phyloP scores from a whole-genome alignment of 768 basidiomycete genomes.

The Boletus edulis region DNA sequence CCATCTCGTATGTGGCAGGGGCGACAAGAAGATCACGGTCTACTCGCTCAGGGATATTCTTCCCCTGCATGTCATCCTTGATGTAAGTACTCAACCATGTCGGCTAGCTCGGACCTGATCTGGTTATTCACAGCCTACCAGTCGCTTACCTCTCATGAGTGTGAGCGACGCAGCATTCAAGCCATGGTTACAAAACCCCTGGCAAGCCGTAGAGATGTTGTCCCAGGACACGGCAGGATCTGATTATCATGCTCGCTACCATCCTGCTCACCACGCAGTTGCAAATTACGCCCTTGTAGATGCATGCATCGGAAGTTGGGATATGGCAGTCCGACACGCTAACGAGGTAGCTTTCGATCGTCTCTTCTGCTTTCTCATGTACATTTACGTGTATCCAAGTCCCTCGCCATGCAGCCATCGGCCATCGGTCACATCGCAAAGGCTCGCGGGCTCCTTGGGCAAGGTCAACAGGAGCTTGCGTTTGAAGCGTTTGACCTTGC shows the following conservation, averaged over 20 bases:
- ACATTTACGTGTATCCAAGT: background rate
- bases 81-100: background rate
- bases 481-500: background rate
- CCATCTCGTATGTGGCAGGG: too few relatives aligned
- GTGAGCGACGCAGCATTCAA: background rate
- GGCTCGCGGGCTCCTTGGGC: background rate
- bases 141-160: slow-evolving; percentile 2
- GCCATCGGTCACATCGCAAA: background rate
- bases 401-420: background rate
- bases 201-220: too few relatives aligned
- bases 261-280: background rate
- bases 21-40: too few relatives aligned
- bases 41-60: too few relatives aligned
- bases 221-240: too few relatives aligned
- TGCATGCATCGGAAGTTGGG: background rate
- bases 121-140: background rate
- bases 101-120: background rate
- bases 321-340: background rate
- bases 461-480: background rate
- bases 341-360: background rate
- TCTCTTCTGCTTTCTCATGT: background rate
- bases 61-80: background rate
- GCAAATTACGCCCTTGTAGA: background rate
- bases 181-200: background rate
- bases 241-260: too few relatives aligned